A percentile compares a stretch with the other conserved stretches of the same genome.
These are phyloP conservation scores for Scheffersomyces titani DNA, from an alignment of 1,139 yeast species.

Conservation along the genomic window DNA sequence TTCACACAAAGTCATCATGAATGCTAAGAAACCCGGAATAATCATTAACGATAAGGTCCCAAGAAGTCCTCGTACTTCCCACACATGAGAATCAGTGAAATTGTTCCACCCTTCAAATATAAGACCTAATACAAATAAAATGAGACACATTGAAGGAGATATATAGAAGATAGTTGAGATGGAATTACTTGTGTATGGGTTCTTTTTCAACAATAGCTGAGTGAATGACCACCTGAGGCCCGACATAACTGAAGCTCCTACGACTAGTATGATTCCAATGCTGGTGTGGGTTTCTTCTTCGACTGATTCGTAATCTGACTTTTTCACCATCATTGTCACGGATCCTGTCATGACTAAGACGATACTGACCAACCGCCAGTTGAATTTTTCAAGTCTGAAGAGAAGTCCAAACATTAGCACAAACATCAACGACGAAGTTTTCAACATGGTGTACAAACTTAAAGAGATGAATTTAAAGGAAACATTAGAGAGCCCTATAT, in stretches of 20 bases:
- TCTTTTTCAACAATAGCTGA: slow-evolving; percentile 69
- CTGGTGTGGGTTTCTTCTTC: slow-evolving; percentile 21
- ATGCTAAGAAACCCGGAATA: slow-evolving; percentile 85
- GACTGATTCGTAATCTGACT: slow-evolving; percentile 22
- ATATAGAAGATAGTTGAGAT: slow-evolving; percentile 79
- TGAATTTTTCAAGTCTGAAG: slow-evolving; percentile 72
- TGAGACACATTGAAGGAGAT: slow-evolving; percentile 78
- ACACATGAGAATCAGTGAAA: slow-evolving; percentile 56
- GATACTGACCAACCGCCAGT: slow-evolving; percentile 64
- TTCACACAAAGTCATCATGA: slow-evolving; percentile 88
- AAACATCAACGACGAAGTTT: slow-evolving; percentile 82
- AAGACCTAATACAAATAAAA: slow-evolving; percentile 61
- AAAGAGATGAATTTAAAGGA: slow-evolving; percentile 78
- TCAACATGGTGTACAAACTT: slow-evolving; percentile 89
- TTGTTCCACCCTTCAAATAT: slow-evolving; percentile 63
- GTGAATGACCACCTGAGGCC: slow-evolving; percentile 96
- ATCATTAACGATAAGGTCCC: slow-evolving; percentile 60
- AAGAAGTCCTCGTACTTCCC: slow-evolving; percentile 59
- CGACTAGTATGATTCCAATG: slow-evolving; percentile 70
- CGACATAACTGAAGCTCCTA: slow-evolving; percentile 76
- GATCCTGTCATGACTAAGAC: slow-evolving; percentile 79
- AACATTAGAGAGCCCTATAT: slow-evolving; percentile 88
- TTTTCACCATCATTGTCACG: slow-evolving; percentile 82
- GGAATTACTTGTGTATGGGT: slow-evolving; percentile 67
- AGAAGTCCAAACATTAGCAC: slow-evolving; percentile 84